Percentiles rank a stretch among this genome's conserved stretches.
Conservation (phyloP, 139 green algal genomes). For the Chlamydomonas schloesseri region DNA sequence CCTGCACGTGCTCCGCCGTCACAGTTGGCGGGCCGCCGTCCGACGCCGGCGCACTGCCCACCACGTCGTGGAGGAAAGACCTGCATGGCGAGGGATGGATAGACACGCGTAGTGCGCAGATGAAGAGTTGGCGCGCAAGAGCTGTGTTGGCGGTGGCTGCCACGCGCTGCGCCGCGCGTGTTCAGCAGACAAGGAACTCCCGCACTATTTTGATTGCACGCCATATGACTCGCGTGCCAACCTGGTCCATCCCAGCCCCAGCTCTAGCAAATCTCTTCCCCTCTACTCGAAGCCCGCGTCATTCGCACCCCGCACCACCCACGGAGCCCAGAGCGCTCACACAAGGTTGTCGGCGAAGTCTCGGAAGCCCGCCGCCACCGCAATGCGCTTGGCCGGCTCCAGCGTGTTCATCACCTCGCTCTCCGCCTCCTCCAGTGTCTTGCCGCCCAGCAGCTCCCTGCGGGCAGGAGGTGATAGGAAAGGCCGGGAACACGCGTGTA, state of each 20-base stretch:
- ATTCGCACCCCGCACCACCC: no score
- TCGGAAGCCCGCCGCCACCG: constrained; percentile 29
- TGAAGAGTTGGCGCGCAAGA: not conserved
- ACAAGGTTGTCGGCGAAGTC: constrained; percentile 38
- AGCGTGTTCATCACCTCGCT: constrained; percentile 6
- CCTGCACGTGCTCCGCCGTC: constrained; percentile 16
- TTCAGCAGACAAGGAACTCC: no score
- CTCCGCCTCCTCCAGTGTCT: constrained; percentile 31
- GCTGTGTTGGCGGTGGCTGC: not conserved
- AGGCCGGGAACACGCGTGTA: no score
- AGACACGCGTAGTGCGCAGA: not conserved
- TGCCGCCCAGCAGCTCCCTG: constrained; percentile 14
- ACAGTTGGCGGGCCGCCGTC: not conserved
- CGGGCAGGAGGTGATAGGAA: not conserved
- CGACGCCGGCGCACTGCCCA: not conserved
- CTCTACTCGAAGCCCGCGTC: no score
- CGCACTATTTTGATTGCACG: no score
- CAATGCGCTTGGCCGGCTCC: constrained; percentile 15
- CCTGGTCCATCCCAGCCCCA: no score
- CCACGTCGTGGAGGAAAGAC: constrained; percentile 1
- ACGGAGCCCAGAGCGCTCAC: no score
- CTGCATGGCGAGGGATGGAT: not conserved
- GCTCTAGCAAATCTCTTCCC: no score
- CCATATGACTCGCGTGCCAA: no score
- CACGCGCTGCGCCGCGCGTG: no score